Evolutionary conservation across 331 rosid genomes (phyloP).

Genomic region (Cydonia oblonga): DNA sequence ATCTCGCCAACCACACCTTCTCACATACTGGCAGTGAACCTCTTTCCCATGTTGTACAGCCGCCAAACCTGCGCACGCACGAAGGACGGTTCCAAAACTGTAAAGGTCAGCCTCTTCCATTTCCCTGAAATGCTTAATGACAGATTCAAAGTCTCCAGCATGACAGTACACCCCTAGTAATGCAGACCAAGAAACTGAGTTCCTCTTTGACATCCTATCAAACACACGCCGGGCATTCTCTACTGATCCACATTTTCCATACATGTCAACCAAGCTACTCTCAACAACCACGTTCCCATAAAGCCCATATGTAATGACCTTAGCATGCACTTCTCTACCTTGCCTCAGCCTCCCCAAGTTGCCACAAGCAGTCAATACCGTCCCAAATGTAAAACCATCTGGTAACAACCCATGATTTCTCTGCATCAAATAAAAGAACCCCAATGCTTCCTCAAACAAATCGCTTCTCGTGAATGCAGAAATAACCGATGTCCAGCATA

Average conservation of each 20-base stretch:
- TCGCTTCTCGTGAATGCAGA: conserved; percentile 56
- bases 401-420: conserved; percentile 36
- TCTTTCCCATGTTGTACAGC: conserved; percentile 73
- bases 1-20: conserved; percentile 72
- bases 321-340: conserved; percentile 65
- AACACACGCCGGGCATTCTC: conserved; percentile 37
- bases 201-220: conserved; percentile 54
- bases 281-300: conserved; percentile 68
- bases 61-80: conserved; percentile 68
- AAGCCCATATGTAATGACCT: conserved; percentile 42
- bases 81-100: conserved; percentile 60
- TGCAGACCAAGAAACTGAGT: conserved; percentile 69
- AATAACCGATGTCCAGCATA: conserved; percentile 71
- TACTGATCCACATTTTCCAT: conserved; percentile 73
- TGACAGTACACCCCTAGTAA: conserved; percentile 78
- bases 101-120: conserved; percentile 48
- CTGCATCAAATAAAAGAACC: conserved; percentile 39
- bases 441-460: conserved; percentile 47
- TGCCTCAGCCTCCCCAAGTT: conserved; percentile 58
- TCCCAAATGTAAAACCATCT: conserved; percentile 69
- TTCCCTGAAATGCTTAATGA: conserved; percentile 52
- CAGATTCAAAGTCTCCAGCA: conserved; percentile 47
- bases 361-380: conserved; percentile 62
- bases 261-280: conserved; percentile 90
- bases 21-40: conserved; percentile 74